Base-by-base conservation (phyloP, 768 basidiomycete genomes). In the Collybiopsis confluens region DNA sequence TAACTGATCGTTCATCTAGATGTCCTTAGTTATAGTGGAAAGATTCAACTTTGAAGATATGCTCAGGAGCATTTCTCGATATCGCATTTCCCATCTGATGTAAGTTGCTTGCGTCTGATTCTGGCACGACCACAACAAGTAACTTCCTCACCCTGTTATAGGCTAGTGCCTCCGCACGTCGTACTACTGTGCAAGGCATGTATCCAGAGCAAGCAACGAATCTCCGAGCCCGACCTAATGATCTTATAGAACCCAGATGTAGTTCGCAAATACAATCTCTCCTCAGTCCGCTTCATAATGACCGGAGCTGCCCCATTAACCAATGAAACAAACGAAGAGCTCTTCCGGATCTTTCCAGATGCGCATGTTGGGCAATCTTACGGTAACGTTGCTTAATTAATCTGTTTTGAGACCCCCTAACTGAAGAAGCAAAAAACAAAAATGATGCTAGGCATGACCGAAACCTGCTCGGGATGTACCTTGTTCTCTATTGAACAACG, bases 41-140 rank as follows among this genome's bases (percentile, higher is more conserved):
- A 85, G 77, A 58, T 88, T 86, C 63, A 80, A 74, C 56, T 84
- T 84, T 46, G 68, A 71, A 21, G 74, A 72, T 18, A 80, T 85
- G 70, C 72, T 88, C n/a, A 70, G 77, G 40, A 85, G 82, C 66
- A 81, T 87, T 27, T 69, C 75, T 27, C 74, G 73, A 18, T 75
- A 87, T 66, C 72, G 70, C 35, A 80, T 87, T 54, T 75, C 71
- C 3, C 78, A 85, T 56, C 67, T 83, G n/a, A 65, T 75, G 55
- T n/a, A n/a, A n/a, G n/a, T n/a, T n/a, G n/a, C n/a, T n/a, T n/a
- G n/a, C n/a, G n/a, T n/a, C n/a, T n/a, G n/a, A n/a, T n/a, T n/a
- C n/a, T n/a, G n/a, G n/a, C n/a, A n/a, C n/a, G n/a, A n/a, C n/a
- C n/a, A n/a, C n/a, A n/a, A n/a, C n/a, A n/a, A n/a, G n/a, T n/a